Conservation (phyloP, 2,329 filamentous ascomycete species). For the Xylaria sp. region DNA sequence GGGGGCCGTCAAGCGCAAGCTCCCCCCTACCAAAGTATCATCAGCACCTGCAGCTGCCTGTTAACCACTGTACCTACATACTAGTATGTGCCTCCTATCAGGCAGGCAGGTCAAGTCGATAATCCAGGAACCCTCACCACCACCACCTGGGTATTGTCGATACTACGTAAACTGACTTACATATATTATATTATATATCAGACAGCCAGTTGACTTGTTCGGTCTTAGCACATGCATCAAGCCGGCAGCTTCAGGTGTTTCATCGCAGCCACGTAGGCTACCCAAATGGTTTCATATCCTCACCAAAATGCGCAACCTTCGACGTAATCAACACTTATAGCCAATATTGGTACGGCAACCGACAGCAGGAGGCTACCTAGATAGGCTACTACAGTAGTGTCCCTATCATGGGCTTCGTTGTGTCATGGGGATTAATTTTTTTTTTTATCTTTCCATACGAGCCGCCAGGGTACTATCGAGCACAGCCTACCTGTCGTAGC, state of each 20-base stretch:
- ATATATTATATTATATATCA: background rate
- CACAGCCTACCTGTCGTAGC: conserved; percentile 15
- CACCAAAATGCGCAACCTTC: conserved; percentile 11
- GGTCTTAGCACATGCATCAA: conserved; percentile 18
- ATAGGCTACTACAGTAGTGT: background rate
- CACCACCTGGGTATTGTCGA: background rate
- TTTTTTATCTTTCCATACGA: conserved; percentile 20
- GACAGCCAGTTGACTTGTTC: conserved; percentile 14
- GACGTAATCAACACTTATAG: conserved; percentile 4
- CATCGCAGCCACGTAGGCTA: conserved; percentile 29
- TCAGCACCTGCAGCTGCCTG: background rate
- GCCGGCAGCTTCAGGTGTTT: conserved; percentile 22
- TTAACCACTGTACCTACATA: conserved; percentile 8
- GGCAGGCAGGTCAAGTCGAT: background rate
- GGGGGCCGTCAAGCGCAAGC: background rate
- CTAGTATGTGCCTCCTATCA: background rate
- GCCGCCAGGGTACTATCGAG: conserved; percentile 17
- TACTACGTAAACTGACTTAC: conserved; percentile 8
- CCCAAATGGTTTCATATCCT: conserved; percentile 14
- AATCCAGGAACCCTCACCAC: background rate
- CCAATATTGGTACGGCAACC: background rate
- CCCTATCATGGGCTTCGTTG: background rate
- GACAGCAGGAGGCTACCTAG: background rate
- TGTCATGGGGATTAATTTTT: conserved; percentile 1
- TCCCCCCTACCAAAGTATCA: background rate